These are phyloP conservation scores for Lasiodiplodia citricola DNA, from an alignment of 2,329 filamentous ascomycete genomes.

Conservation along the genomic window DNA sequence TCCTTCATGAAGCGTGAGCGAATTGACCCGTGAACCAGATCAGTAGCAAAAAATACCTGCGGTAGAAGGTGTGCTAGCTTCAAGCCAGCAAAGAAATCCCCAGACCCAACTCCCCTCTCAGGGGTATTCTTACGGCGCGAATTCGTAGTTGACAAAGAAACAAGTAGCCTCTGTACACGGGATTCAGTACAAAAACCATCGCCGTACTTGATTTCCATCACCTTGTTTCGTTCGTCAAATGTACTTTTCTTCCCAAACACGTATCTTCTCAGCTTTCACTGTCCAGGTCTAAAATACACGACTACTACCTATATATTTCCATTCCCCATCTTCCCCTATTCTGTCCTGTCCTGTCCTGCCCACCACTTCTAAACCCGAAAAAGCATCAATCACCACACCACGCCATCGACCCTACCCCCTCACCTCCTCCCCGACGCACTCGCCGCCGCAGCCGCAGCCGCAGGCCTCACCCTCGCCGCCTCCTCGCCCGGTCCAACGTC, in stretches of 20 bases:
- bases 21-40: too few species aligned
- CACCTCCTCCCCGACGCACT: background rate
- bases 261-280: background rate
- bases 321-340: background rate
- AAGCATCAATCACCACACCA: constrained; percentile 17
- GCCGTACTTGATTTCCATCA: background rate
- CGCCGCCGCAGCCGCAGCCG: background rate
- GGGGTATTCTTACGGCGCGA: too few species aligned
- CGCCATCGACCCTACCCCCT: background rate
- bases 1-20: too few species aligned
- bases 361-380: background rate
- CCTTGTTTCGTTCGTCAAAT: background rate
- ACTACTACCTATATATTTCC: background rate
- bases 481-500: constrained; percentile 38
- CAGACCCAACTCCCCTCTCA: too few species aligned
- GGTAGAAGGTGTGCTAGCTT: too few species aligned
- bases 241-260: background rate
- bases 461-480: constrained; percentile 38
- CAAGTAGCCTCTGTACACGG: too few species aligned
- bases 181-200: too few species aligned
- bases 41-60: too few species aligned
- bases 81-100: too few species aligned
- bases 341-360: background rate
- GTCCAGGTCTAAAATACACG: background rate
- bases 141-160: too few species aligned